These are phyloP conservation scores for Metschnikowia lunata DNA, from an alignment of 805 yeast genomes.

Conservation along the genomic window DNA sequence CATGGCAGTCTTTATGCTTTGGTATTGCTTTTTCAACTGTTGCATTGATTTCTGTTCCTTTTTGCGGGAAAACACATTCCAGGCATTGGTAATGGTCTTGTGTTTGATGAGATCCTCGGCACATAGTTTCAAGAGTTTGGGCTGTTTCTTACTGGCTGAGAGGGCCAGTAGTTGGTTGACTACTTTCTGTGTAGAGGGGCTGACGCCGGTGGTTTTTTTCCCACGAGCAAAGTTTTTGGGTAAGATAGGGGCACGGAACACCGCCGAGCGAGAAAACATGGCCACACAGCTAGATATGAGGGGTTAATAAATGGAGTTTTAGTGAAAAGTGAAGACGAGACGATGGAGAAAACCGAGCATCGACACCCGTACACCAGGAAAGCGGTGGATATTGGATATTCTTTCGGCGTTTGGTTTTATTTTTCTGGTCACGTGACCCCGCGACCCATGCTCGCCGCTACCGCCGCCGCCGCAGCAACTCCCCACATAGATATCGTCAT, in stretches of 20 bases:
- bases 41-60: constrained; percentile 38
- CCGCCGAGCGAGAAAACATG: constrained; percentile 5
- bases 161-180: constrained; percentile 70
- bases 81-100: constrained; percentile 74
- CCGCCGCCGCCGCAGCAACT: no score
- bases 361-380: no score
- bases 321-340: no score
- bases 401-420: no score
- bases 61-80: constrained; percentile 60
- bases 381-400: no score
- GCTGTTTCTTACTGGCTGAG: constrained; percentile 85
- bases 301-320: no score
- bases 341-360: no score
- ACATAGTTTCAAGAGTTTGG: constrained; percentile 68
- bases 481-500: no score
- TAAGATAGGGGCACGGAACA: constrained; percentile 1
- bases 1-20: constrained; percentile 66
- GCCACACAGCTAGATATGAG: no score
- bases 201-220: constrained; percentile 27
- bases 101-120: constrained; percentile 85
- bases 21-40: constrained; percentile 56
- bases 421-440: no score
- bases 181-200: constrained; percentile 39
- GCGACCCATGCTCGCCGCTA: no score
- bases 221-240: constrained; percentile 25